phyloP scores from a whole-genome alignment of 2,329 filamentous ascomycete species.

The Metarhizium guizhouense region DNA sequence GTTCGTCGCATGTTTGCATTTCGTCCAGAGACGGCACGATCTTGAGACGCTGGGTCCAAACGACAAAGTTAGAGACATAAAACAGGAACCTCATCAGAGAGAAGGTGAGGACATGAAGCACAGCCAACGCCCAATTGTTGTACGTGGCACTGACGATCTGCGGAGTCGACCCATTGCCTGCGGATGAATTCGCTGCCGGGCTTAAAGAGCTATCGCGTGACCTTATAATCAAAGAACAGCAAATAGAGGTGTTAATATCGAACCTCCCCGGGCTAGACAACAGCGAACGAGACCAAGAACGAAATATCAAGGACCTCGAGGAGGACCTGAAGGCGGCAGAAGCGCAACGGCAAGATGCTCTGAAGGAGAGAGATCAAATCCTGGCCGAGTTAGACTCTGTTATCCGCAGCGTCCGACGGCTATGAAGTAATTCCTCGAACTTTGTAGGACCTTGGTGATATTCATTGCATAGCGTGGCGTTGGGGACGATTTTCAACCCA shows the following conservation, averaged over 20 bases:
- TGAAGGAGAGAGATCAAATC: constrained; percentile 55
- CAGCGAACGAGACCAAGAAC: constrained; percentile 68
- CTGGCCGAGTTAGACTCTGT: constrained; percentile 51
- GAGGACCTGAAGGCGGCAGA: constrained; percentile 57
- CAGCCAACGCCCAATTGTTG: background rate
- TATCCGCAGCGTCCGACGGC: constrained; percentile 50
- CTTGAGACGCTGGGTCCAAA: constrained; percentile 48
- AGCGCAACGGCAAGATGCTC: constrained; percentile 50
- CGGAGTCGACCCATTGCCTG: constrained; percentile 50
- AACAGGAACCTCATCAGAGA: constrained; percentile 42
- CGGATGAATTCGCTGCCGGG: constrained; percentile 56
- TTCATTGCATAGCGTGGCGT: constrained; percentile 20
- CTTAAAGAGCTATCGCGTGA: constrained; percentile 68
- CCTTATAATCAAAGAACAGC: constrained; percentile 70
- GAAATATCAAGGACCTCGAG: constrained; percentile 55
- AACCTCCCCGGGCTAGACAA: constrained; percentile 69
- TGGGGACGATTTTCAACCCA: constrained; percentile 4
- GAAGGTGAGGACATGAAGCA: constrained; percentile 32
- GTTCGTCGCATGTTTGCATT: constrained; percentile 59
- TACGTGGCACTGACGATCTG: constrained; percentile 1
- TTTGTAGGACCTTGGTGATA: constrained; percentile 3
- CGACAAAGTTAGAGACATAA: constrained; percentile 51
- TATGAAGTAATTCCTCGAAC: constrained; percentile 28
- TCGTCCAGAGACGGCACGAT: constrained; percentile 60
- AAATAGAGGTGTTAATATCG: constrained; percentile 71